Evolutionary conservation across 805 yeast species (phyloP).

Genomic region (Starmera pachycereana): DNA sequence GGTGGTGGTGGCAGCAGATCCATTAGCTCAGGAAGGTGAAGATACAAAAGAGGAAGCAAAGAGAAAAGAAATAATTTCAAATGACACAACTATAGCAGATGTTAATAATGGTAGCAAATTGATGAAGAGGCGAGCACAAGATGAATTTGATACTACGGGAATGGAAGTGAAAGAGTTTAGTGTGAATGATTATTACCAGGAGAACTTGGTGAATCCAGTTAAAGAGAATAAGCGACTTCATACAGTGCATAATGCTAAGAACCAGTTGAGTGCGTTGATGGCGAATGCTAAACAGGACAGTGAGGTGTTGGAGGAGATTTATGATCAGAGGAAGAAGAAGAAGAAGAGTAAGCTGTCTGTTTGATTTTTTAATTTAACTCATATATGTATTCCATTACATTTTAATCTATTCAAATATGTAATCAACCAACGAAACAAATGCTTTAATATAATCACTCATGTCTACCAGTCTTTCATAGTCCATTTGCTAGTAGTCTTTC

Average conservation of each 20-base stretch:
- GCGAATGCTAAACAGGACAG: constrained; percentile 17
- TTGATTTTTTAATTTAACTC: too few relatives aligned
- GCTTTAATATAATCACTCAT: too few relatives aligned
- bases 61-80: not conserved
- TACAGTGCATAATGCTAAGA: constrained; percentile 12
- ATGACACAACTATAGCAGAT: not conserved
- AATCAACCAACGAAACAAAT: too few relatives aligned
- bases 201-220: constrained; percentile 12
- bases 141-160: constrained; percentile 1
- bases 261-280: constrained; percentile 17
- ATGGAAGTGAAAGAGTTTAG: constrained; percentile 13
- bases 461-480: too few relatives aligned
- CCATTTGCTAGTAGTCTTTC: too few relatives aligned
- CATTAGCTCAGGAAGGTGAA: too few relatives aligned
- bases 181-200: constrained; percentile 10
- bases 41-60: constrained; percentile 1
- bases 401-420: too few relatives aligned
- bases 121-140: not conserved
- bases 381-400: too few relatives aligned
- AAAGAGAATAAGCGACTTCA: constrained; percentile 14
- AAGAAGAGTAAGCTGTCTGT: too few relatives aligned
- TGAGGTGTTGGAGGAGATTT: constrained; percentile 14
- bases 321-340: constrained; percentile 13
- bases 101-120: too few relatives aligned
- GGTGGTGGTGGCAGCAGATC: too few relatives aligned